phyloP scores from a whole-genome alignment of 1,284 basidiomycete species.

The Microstroma glucosiphilum region DNA sequence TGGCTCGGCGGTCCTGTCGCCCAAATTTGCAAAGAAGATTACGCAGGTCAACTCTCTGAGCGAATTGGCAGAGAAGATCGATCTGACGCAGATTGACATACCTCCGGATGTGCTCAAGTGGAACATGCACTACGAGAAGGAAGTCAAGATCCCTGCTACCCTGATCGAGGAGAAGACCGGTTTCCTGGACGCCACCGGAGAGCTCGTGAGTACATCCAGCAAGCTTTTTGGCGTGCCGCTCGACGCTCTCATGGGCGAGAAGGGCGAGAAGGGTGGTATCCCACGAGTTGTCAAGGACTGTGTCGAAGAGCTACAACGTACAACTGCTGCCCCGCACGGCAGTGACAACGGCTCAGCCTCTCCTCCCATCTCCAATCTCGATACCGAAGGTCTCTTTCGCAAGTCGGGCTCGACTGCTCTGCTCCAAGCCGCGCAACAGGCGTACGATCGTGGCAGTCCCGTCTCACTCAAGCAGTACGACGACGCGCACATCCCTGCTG shows the following conservation, averaged over 20 bases:
- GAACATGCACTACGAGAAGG: slow-evolving; percentile 16
- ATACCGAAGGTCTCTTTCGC: slow-evolving; percentile 72
- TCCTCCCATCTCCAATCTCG: slow-evolving; percentile 53
- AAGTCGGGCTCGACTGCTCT: slow-evolving; percentile 66
- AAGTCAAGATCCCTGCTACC: slow-evolving; percentile 40
- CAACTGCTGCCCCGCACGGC: neutral
- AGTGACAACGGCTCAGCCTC: slow-evolving; percentile 5
- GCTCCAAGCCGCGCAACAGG: slow-evolving; percentile 67
- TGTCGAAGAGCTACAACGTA: slow-evolving; percentile 59
- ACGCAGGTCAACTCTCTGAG: slow-evolving; percentile 67
- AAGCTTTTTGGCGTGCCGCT: slow-evolving; percentile 72
- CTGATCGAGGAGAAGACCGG: slow-evolving; percentile 53
- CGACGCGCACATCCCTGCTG: slow-evolving; percentile 73
- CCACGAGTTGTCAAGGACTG: slow-evolving; percentile 71
- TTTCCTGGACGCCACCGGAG: neutral
- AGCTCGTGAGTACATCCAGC: slow-evolving; percentile 51
- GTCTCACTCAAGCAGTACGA: slow-evolving; percentile 67
- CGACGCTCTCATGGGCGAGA: slow-evolving; percentile 70
- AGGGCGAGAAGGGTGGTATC: slow-evolving; percentile 70
- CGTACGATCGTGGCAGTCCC: slow-evolving; percentile 75
- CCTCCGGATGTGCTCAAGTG: slow-evolving; percentile 69
- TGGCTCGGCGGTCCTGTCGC: slow-evolving; percentile 77
- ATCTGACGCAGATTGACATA: slow-evolving; percentile 75
- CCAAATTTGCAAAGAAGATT: slow-evolving; percentile 80
- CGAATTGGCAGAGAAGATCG: slow-evolving; percentile 66